A percentile compares a stretch with the other conserved stretches of the same genome.
Conservation (phyloP, 805 yeast genomes). For the Candida tammaniensis region DNA sequence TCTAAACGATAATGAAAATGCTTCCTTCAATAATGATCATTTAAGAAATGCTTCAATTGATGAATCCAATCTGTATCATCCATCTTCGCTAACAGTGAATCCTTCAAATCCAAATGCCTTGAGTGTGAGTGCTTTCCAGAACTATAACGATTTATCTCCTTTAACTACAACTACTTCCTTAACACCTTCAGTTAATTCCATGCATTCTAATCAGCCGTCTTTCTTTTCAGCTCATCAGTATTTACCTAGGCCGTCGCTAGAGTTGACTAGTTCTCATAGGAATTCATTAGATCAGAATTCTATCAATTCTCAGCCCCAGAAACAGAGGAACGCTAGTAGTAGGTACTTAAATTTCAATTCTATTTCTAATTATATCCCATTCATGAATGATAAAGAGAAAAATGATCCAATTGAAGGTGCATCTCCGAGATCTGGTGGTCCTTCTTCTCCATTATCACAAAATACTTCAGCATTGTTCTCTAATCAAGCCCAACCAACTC, state of each 20-base stretch:
- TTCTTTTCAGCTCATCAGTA: slow-evolving; percentile 44
- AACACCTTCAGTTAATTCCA: slow-evolving; percentile 38
- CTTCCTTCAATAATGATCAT: slow-evolving; percentile 11
- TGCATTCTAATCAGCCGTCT: slow-evolving; percentile 42
- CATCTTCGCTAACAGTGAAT: slow-evolving; percentile 7
- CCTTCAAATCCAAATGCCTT: slow-evolving; percentile 8
- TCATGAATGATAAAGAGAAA: slow-evolving; percentile 33
- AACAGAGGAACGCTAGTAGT: slow-evolving; percentile 17
- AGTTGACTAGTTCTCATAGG: slow-evolving; percentile 27
- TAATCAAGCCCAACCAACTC: slow-evolving; percentile 14
- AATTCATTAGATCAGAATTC: slow-evolving; percentile 33
- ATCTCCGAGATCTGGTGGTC: slow-evolving; percentile 17
- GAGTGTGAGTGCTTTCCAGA: slow-evolving; percentile 4
- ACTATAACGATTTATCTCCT: slow-evolving; percentile 34
- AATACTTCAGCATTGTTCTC: slow-evolving; percentile 3
- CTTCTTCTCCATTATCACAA: slow-evolving; percentile 5
- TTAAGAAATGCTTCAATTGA: slow-evolving; percentile 15
- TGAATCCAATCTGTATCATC: slow-evolving; percentile 7
- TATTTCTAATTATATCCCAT: slow-evolving; percentile 39
- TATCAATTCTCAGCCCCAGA: slow-evolving; percentile 24
- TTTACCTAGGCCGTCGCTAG: slow-evolving; percentile 35
- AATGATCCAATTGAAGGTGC: slow-evolving; percentile 11
- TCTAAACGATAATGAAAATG: slow-evolving; percentile 10
- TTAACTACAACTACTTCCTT: slow-evolving; percentile 43
- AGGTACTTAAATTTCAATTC: slow-evolving; percentile 34